phyloP scores from a whole-genome alignment of 257 asterid species.

The Rhazya stricta region DNA sequence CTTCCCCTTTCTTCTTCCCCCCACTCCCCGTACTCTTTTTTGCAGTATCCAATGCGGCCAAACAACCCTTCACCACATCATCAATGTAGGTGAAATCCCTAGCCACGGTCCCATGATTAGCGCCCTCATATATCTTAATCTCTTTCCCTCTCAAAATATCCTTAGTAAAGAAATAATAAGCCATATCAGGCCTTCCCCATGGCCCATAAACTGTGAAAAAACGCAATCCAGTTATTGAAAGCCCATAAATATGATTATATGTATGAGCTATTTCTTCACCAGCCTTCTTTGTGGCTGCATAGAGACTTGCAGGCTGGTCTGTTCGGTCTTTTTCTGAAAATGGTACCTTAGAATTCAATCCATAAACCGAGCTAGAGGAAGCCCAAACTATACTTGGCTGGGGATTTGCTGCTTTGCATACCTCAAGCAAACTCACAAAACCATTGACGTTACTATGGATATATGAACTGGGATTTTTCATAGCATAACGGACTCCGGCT shows the following conservation, averaged over 20 bases:
- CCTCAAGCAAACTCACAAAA: constrained; percentile 60
- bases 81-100: constrained; percentile 79
- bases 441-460: constrained; percentile 66
- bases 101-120: constrained; percentile 62
- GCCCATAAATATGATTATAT: constrained; percentile 73
- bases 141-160: constrained; percentile 68
- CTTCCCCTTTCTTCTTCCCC: constrained; percentile 52
- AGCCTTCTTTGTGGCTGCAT: constrained; percentile 86
- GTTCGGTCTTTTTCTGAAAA: constrained; percentile 70
- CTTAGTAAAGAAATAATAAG: constrained; percentile 70
- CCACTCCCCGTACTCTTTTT: constrained; percentile 68
- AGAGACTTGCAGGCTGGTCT: constrained; percentile 76
- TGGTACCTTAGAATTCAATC: constrained; percentile 75
- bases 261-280: constrained; percentile 83
- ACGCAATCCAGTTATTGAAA: constrained; percentile 66
- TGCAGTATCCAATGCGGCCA: constrained; percentile 61
- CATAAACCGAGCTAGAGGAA: constrained; percentile 78
- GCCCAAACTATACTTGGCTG: constrained; percentile 82
- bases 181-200: constrained; percentile 94
- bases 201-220: constrained; percentile 89
- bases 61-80: constrained; percentile 78
- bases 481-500: constrained; percentile 82
- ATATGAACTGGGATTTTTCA: constrained; percentile 68
- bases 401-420: constrained; percentile 52
- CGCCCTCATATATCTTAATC: constrained; percentile 63